phyloP scores from a whole-genome alignment of 148 eudicot genomes.

The Rhododendron molle region DNA sequence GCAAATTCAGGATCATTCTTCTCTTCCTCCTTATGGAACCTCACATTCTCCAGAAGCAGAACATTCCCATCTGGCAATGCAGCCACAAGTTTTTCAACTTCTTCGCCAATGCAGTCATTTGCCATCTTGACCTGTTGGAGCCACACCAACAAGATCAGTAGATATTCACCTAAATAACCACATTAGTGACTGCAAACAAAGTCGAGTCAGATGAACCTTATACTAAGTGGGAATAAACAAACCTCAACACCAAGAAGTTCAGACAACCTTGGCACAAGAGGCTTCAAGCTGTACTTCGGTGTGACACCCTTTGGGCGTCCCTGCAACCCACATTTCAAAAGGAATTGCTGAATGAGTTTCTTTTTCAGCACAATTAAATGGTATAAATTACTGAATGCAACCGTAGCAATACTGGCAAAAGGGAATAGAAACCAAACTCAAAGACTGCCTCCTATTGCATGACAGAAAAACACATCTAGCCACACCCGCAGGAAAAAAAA shows the following conservation, averaged over 20 bases:
- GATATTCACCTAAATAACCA: neutral
- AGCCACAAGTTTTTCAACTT: conserved; percentile 68
- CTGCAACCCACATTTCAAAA: conserved; percentile 24
- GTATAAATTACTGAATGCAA: neutral
- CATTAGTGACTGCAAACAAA: neutral
- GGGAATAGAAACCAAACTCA: neutral
- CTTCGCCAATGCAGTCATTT: conserved; percentile 72
- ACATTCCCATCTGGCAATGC: conserved; percentile 75
- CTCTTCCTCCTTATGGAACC: conserved; percentile 90
- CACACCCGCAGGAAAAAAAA: neutral
- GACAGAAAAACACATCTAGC: neutral
- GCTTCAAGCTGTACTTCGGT: conserved; percentile 74
- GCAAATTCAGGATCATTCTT: conserved; percentile 90
- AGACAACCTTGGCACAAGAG: conserved; percentile 71
- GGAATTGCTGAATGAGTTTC: neutral
- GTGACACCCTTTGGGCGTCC: conserved; percentile 83
- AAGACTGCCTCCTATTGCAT: neutral
- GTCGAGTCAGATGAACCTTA: neutral
- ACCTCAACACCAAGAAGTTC: conserved; percentile 67
- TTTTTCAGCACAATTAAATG: neutral
- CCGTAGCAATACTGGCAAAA: neutral
- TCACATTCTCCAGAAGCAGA: conserved; percentile 77
- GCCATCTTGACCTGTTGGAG: conserved; percentile 62
- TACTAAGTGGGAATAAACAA: neutral
- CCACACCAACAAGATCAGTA: neutral